These are phyloP conservation scores for Penicillium mononematosum DNA, from an alignment of 495 filamentous ascomycete species.

Conservation along the genomic window DNA sequence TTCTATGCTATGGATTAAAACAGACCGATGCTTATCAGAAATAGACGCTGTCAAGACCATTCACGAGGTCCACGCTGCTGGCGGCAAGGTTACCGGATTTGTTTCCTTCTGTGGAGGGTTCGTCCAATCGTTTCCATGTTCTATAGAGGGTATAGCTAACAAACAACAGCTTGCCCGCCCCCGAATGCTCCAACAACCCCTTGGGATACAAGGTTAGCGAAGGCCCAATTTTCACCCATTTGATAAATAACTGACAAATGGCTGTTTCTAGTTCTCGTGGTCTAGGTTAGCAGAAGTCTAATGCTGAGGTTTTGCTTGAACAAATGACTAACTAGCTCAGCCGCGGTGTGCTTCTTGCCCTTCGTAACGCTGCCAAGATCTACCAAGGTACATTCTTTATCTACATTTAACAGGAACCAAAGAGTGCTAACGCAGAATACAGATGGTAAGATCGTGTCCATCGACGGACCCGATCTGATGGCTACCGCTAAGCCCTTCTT, in stretches of 20 bases:
- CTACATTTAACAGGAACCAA: neutral
- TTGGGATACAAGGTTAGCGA: conserved; percentile 72
- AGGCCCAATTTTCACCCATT: neutral
- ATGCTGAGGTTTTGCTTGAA: neutral
- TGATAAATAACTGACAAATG: conserved; percentile 1
- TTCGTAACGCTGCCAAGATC: conserved; percentile 81
- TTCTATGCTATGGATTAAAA: neutral
- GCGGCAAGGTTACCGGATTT: conserved; percentile 84
- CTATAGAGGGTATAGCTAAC: neutral
- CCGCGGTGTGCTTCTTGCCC: conserved; percentile 82
- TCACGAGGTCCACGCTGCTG: conserved; percentile 69
- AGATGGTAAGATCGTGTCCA: conserved; percentile 67
- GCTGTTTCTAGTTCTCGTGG: conserved; percentile 64
- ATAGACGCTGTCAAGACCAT: conserved; percentile 90
- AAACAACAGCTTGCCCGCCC: conserved; percentile 56
- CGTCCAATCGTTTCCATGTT: neutral
- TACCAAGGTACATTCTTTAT: conserved; percentile 46
- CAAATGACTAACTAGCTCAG: conserved; percentile 39
- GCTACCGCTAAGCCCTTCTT: conserved; percentile 82
- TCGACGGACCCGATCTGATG: conserved; percentile 73
- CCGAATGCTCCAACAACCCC: conserved; percentile 84
- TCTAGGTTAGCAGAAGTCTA: conserved; percentile 42
- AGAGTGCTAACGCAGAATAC: neutral
- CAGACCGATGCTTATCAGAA: conserved; percentile 28
- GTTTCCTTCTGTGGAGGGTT: conserved; percentile 82